Percentiles rank a stretch among this genome's conserved stretches.
phyloP scores from a whole-genome alignment of 192 early-diverging fungal genomes.

The Phycomyces nitens region DNA sequence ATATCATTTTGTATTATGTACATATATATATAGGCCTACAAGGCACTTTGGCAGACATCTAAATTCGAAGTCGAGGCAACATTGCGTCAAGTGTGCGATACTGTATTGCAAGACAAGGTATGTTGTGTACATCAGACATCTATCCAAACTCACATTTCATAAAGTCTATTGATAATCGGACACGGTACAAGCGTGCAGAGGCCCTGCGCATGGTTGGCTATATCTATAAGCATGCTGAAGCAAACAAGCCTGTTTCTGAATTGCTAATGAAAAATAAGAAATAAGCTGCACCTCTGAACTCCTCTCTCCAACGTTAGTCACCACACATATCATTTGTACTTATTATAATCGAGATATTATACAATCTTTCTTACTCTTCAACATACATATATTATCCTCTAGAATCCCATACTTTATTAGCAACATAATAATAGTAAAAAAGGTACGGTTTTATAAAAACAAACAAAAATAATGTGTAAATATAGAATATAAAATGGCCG shows the following conservation, averaged over 20 bases:
- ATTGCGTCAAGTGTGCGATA: conserved; percentile 34
- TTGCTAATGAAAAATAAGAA: conserved; percentile 24
- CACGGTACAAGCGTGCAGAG: conserved; percentile 31
- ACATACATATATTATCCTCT: no score
- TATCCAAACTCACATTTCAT: no score
- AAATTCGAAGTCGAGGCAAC: conserved; percentile 39
- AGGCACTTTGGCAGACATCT: conserved; percentile 39
- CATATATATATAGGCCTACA: conserved; percentile 25
- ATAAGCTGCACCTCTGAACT: neutral
- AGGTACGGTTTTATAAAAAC: no score
- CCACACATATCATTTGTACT: no score
- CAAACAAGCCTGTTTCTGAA: conserved; percentile 29
- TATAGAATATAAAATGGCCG: no score
- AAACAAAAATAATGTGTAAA: no score
- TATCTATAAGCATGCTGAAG: conserved; percentile 38
- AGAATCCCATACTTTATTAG: no score
- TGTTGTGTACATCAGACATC: neutral
- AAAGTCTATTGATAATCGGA: conserved; percentile 18
- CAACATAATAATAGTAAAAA: no score
- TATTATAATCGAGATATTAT: no score
- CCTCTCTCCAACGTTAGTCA: no score
- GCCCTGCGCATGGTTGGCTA: conserved; percentile 33
- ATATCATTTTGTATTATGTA: no score
- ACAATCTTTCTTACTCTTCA: no score
- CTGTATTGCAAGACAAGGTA: conserved; percentile 32